These are phyloP conservation scores for Dothidotthia symphoricarpi DNA, from an alignment of 2,329 filamentous ascomycete species.

Conservation along the genomic window DNA sequence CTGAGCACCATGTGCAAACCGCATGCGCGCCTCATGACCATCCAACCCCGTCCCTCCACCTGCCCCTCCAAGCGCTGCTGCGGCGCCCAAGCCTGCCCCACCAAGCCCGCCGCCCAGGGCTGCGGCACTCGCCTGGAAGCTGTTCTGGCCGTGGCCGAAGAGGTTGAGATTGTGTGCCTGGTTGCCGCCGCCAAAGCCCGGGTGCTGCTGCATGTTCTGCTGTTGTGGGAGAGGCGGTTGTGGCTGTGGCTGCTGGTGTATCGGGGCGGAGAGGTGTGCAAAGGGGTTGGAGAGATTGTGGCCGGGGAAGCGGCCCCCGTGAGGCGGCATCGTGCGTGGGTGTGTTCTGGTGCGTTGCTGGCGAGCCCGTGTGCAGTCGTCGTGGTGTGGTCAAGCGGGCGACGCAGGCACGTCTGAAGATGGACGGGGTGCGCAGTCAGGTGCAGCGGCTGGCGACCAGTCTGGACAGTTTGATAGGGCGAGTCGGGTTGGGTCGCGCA, in stretches of 20 bases:
- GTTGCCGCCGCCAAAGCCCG: slow-evolving; percentile 58
- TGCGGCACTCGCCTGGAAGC: slow-evolving; percentile 52
- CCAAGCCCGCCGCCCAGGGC: slow-evolving; percentile 55
- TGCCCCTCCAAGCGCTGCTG: slow-evolving; percentile 52
- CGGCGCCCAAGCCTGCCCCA: slow-evolving; percentile 58
- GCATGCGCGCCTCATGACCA: slow-evolving; percentile 83
- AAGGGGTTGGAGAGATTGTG: slow-evolving; percentile 61
- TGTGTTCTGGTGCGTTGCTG: slow-evolving; percentile 15
- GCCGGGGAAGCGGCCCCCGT: slow-evolving; percentile 58
- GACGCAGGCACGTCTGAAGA: not conserved
- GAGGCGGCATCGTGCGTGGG: slow-evolving; percentile 55
- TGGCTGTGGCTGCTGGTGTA: slow-evolving; percentile 48
- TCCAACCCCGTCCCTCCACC: slow-evolving; percentile 66
- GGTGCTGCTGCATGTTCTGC: slow-evolving; percentile 62
- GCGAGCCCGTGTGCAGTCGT: slow-evolving; percentile 12
- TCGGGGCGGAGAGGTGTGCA: slow-evolving; percentile 52
- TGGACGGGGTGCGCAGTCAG: not conserved
- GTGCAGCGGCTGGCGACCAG: not conserved
- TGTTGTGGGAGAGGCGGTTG: slow-evolving; percentile 42
- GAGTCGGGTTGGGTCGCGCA: too few relatives aligned
- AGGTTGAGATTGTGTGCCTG: slow-evolving; percentile 65
- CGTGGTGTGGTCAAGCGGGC: not conserved
- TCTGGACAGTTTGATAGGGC: not conserved
- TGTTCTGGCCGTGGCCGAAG: slow-evolving; percentile 38
- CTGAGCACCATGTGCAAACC: slow-evolving; percentile 72